Percentiles rank a stretch among this genome's conserved stretches.
These are phyloP conservation scores for Penicillium psychrofluorescens DNA, from an alignment of 495 filamentous ascomycete genomes.

Conservation along the genomic window DNA sequence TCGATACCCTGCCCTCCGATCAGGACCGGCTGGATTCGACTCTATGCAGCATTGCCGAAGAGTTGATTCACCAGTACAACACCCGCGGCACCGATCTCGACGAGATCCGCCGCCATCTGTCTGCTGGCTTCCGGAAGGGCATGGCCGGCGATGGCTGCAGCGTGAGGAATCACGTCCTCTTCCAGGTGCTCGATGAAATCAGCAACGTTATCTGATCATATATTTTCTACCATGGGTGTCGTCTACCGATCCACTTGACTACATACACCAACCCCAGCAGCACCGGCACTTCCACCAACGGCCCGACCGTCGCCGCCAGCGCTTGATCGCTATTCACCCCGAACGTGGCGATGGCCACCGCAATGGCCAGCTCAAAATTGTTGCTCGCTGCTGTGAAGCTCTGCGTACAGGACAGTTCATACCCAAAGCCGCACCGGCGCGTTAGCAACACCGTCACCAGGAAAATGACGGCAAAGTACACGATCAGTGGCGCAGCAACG, in stretches of 20 bases:
- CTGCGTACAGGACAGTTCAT: conserved; percentile 63
- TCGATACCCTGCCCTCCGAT: conserved; percentile 9
- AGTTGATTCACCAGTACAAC: conserved; percentile 34
- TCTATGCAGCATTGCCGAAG: conserved; percentile 34
- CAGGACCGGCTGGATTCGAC: conserved; percentile 31
- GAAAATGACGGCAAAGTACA: conserved; percentile 71
- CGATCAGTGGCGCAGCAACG: conserved; percentile 66
- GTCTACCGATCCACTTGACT: conserved; percentile 29
- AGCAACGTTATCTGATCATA: conserved; percentile 21
- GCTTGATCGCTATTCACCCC: conserved; percentile 72
- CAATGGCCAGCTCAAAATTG: conserved; percentile 87
- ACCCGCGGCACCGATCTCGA: conserved; percentile 27
- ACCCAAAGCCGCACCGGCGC: conserved; percentile 55
- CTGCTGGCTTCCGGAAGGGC: conserved; percentile 28
- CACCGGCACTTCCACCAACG: conserved; percentile 84
- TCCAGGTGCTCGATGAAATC: conserved; percentile 39
- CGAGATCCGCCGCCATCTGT: conserved; percentile 27
- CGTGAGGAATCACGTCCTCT: conserved; percentile 35
- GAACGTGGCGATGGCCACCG: conserved; percentile 75
- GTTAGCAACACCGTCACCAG: conserved; percentile 49
- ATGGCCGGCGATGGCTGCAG: conserved; percentile 30
- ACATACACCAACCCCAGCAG: conserved; percentile 70
- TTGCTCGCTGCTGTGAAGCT: conserved; percentile 89
- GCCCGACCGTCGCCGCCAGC: conserved; percentile 75
- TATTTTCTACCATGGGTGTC: no score